A percentile compares a stretch with the other conserved stretches of the same genome.
Evolutionary conservation across 768 basidiomycete species (phyloP).

Genomic region (Termitomyces sp.): DNA sequence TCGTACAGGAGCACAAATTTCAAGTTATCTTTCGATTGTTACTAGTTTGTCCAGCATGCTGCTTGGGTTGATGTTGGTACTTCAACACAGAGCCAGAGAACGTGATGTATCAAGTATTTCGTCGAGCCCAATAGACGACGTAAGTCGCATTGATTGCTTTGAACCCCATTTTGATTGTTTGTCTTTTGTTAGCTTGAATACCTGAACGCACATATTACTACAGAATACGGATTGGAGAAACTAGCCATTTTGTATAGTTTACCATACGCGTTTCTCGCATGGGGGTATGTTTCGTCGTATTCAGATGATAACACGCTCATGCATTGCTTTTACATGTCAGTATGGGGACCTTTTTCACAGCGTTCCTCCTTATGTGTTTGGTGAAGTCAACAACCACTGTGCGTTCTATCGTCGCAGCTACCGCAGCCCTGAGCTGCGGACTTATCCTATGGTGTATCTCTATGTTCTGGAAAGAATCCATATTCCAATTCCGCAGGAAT

Average conservation of each 20-base stretch:
- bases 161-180: too few relatives aligned
- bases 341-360: not conserved
- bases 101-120: too few relatives aligned
- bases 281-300: not conserved
- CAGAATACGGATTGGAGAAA: not conserved
- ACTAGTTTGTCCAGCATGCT: slow-evolving; percentile 36
- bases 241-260: not conserved
- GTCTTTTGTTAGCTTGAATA: not conserved
- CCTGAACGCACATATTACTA: not conserved
- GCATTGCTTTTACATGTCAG: not conserved
- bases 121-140: too few relatives aligned
- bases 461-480: not conserved
- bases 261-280: not conserved
- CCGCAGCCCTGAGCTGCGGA: not conserved
- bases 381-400: not conserved
- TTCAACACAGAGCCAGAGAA: slow-evolving; percentile 30
- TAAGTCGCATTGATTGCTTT: too few relatives aligned
- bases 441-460: slow-evolving; percentile 2
- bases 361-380: not conserved
- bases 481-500: too few relatives aligned
- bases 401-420: not conserved
- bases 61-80: slow-evolving; percentile 34
- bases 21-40: slow-evolving; percentile 38
- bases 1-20: slow-evolving; percentile 26
- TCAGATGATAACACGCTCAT: not conserved